A percentile compares a stretch with the other conserved stretches of the same genome.
phyloP scores from a whole-genome alignment of 2,329 filamentous ascomycete species.

The Diaporthe vexans region DNA sequence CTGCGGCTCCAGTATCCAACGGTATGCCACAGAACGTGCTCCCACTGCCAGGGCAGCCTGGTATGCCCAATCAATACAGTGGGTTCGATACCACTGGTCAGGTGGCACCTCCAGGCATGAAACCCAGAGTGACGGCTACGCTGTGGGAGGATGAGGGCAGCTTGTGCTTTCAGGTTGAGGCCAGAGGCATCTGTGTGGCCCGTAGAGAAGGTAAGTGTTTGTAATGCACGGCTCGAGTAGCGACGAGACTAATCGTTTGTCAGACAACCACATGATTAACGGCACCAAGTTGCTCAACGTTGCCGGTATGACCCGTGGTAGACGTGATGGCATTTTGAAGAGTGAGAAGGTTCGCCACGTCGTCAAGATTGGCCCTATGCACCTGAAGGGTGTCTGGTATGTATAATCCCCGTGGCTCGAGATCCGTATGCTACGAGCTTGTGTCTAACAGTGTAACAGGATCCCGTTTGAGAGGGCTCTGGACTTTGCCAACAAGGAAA shows the following conservation, averaged over 20 bases:
- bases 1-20: conserved; percentile 77
- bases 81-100: conserved; percentile 90
- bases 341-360: conserved; percentile 97
- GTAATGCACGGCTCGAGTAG: not conserved
- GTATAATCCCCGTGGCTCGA: conserved; percentile 51
- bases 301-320: conserved; percentile 96
- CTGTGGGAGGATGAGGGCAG: conserved; percentile 99
- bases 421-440: not conserved
- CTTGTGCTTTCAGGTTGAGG: conserved; percentile 97
- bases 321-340: conserved; percentile 95
- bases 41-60: conserved; percentile 74
- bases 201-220: conserved; percentile 82
- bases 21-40: conserved; percentile 79
- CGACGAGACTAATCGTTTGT: not conserved
- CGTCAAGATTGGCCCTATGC: conserved; percentile 99
- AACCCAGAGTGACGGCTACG: conserved; percentile 95
- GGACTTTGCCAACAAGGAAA: conserved; percentile 99
- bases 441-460: conserved; percentile 64
- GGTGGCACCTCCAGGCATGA: conserved; percentile 92
- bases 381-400: conserved; percentile 96
- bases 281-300: conserved; percentile 97
- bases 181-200: conserved; percentile 94
- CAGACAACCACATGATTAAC: conserved; percentile 99
- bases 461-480: conserved; percentile 98
- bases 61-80: conserved; percentile 70